Base-by-base conservation (phyloP, 1,284 basidiomycete genomes). In the Naganishia sp. region DNA sequence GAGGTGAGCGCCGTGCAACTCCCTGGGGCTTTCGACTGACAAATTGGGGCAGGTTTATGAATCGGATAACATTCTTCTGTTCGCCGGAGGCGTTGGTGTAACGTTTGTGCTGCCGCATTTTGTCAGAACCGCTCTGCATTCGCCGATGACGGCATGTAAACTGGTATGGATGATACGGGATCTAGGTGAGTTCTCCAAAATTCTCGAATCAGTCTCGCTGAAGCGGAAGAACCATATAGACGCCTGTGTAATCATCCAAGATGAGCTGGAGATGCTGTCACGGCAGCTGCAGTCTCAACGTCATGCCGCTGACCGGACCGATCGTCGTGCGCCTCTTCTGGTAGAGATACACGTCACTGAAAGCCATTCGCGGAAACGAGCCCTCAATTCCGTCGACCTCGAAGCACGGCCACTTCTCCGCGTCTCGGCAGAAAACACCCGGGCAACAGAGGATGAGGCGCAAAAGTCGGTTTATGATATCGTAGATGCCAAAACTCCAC, bases 51-150 rank as follows among this genome's bases (percentile, higher is more conserved):
- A 61, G 57, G 46, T 61, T 4, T 42, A 61, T 50, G 49, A 36
- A 3, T 50, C 39, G 13, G 57, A 61, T 9, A 50, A 39, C 6
- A 21, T 61, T n/a, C 23, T 61, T 4, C 46, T 61, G 9, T 61
- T 61, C n/a, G 57, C 57, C 13, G 57, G 57, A 25, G 57, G 57
- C 6, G 57, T 61, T 0, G 57, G 57, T 11, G 39, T 61, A 9
- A 61, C 57, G 23, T 61, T 49, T 18, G 57, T 61, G 7, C 42
- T 61, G n/a, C 57, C 57, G n/a, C 57, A 61, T 39, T 43, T 61
- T 23, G 57, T 61, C 21, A 31, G 48, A 7, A 61, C 50, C 15
- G 57, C 48, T 11, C 39, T 61, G 13, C 57, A 61, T 61, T 31
- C 57, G 10, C 33, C 36, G 7, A 10, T n/a, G 16, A 61, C 57